Conservation (phyloP, 441 rosid species). For the Jatropha multifida region DNA sequence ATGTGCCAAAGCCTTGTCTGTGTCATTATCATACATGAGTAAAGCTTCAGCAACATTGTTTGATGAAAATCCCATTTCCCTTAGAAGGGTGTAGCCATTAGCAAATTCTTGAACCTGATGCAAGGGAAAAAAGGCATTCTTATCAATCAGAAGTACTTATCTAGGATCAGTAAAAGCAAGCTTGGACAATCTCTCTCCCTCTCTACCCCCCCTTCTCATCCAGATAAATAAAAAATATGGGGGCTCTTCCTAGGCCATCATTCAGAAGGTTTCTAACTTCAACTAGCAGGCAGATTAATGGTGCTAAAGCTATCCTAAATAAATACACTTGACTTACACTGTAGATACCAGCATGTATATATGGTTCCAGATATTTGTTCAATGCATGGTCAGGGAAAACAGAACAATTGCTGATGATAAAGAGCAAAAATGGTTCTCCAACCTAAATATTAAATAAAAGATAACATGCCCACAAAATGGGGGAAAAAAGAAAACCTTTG, state of each 20-base stretch:
- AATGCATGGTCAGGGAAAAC: not conserved
- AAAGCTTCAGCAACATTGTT: constrained; percentile 63
- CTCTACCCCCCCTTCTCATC: not conserved
- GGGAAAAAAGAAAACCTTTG: constrained; percentile 49
- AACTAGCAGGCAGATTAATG: not conserved
- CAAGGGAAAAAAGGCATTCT: not conserved
- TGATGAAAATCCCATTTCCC: constrained; percentile 86
- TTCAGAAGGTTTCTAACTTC: not conserved
- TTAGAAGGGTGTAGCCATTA: constrained; percentile 51
- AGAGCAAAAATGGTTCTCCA: not conserved
- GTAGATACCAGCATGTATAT: not conserved
- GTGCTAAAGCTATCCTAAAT: not conserved
- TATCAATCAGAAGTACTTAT: not conserved
- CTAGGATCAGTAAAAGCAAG: not conserved
- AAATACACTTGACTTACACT: not conserved
- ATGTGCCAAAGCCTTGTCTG: constrained; percentile 78
- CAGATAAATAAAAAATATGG: not conserved
- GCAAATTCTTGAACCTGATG: constrained; percentile 72
- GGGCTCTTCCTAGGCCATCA: not conserved
- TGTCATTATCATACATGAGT: constrained; percentile 65
- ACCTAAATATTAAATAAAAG: not conserved
- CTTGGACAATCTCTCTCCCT: not conserved
- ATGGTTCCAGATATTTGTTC: not conserved
- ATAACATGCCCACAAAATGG: not conserved
- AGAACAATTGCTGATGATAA: not conserved